These are phyloP conservation scores for Brassica rapa DNA, from an alignment of 345 rosid species.

Conservation along the genomic window DNA sequence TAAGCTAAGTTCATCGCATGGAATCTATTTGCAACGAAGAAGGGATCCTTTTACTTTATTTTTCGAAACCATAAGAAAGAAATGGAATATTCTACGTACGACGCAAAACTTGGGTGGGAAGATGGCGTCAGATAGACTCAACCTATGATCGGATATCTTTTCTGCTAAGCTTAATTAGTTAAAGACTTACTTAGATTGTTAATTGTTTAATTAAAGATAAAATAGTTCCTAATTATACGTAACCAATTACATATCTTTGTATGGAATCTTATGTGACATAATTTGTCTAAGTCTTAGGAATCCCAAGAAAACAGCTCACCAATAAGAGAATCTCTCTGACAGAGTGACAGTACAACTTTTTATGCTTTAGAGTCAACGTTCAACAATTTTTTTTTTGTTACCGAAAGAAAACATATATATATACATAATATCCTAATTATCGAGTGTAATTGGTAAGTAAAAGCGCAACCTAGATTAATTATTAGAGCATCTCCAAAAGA, in stretches of 20 bases:
- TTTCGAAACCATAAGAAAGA: not conserved
- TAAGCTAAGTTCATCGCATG: conserved; percentile 9
- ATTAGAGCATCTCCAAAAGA: too few species aligned
- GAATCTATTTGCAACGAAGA: conserved; percentile 33
- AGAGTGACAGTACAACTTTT: conserved; percentile 16
- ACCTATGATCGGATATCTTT: conserved; percentile 39
- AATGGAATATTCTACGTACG: conserved; percentile 24
- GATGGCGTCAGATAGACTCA: conserved; percentile 31
- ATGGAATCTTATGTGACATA: conserved; percentile 31
- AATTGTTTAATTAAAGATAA: not conserved
- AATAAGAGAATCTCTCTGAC: conserved; percentile 37
- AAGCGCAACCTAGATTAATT: too few species aligned
- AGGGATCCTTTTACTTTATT: conserved; percentile 15
- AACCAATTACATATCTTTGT: conserved; percentile 24
- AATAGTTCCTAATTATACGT: conserved; percentile 21
- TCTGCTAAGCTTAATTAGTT: conserved; percentile 14
- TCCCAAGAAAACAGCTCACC: conserved; percentile 23
- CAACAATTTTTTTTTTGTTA: not conserved
- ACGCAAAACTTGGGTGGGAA: conserved; percentile 27
- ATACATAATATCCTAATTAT: too few species aligned
- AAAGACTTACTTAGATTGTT: conserved; percentile 13
- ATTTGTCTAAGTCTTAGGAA: conserved; percentile 20
- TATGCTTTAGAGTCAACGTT: conserved; percentile 18
- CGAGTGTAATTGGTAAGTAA: too few species aligned
- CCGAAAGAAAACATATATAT: not conserved